phyloP scores from a whole-genome alignment of 73 alveolate genomes.

The Blepharisma japonicum region DNA sequence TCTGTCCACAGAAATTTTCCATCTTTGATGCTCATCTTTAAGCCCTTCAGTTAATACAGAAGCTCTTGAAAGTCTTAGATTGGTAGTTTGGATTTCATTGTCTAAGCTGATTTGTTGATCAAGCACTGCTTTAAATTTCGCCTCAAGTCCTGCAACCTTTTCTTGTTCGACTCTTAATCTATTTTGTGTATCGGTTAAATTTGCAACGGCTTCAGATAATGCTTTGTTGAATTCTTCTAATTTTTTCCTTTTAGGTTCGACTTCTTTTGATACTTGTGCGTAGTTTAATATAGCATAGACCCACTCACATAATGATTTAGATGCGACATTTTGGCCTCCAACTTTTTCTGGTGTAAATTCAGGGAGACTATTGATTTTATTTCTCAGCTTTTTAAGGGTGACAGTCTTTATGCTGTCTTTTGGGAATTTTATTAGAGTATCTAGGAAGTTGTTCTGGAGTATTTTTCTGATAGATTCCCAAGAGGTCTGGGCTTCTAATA shows the following conservation, averaged over 20 bases:
- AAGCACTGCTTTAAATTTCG: slow-evolving; percentile 77
- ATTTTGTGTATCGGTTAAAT: slow-evolving; percentile 68
- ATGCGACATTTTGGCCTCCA: slow-evolving; percentile 63
- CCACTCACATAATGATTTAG: slow-evolving; percentile 78
- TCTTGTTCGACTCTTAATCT: slow-evolving; percentile 65
- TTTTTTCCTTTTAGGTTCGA: slow-evolving; percentile 84
- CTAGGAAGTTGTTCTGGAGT: slow-evolving; percentile 58
- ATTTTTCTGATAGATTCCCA: slow-evolving; percentile 64
- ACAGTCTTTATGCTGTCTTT: slow-evolving; percentile 46
- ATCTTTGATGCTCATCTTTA: slow-evolving; percentile 84
- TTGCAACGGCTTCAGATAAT: slow-evolving; percentile 59
- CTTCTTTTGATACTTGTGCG: slow-evolving; percentile 40
- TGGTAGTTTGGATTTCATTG: slow-evolving; percentile 87
- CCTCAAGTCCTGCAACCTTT: slow-evolving; percentile 72
- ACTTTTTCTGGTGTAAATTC: slow-evolving; percentile 70
- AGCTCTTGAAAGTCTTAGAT: slow-evolving; percentile 90
- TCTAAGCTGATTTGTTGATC: slow-evolving; percentile 82
- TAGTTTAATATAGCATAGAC: slow-evolving; percentile 78
- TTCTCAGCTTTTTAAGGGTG: slow-evolving; percentile 42
- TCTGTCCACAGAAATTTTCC: slow-evolving; percentile 81
- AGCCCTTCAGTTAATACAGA: slow-evolving; percentile 86
- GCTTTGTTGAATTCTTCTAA: slow-evolving; percentile 79
- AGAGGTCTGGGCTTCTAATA: slow-evolving; percentile 74
- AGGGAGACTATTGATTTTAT: slow-evolving; percentile 46
- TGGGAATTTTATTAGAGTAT: slow-evolving; percentile 60